Evolutionary conservation across 2,329 filamentous ascomycete species (phyloP).

Genomic region (Penicillium concentricum): DNA sequence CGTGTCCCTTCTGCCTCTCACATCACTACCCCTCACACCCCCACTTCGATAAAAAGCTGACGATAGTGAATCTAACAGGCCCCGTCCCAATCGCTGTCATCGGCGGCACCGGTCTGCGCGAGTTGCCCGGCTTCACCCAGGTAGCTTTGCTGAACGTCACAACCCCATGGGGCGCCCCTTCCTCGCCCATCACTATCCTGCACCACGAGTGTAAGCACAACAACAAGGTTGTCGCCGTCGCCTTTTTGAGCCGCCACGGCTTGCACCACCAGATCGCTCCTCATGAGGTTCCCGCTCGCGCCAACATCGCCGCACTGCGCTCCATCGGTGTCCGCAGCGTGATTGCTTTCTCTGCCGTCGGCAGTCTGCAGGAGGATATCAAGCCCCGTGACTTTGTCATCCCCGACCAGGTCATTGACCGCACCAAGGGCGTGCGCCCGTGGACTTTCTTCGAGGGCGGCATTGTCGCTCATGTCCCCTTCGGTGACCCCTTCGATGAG

Average conservation of each 20-base stretch:
- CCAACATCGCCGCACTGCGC: conserved; percentile 97
- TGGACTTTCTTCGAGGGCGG: conserved; percentile 88
- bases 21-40: conserved; percentile 8
- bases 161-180: conserved; percentile 87
- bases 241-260: conserved; percentile 93
- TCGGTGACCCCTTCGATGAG: conserved; percentile 91
- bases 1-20: conserved; percentile 23
- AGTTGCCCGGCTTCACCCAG: conserved; percentile 81
- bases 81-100: conserved; percentile 84
- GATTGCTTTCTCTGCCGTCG: conserved; percentile 93
- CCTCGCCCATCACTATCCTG: conserved; percentile 77
- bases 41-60: conserved; percentile 17
- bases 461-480: conserved; percentile 89
- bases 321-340: conserved; percentile 84
- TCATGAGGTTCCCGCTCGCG: conserved; percentile 89
- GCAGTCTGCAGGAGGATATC: conserved; percentile 86
- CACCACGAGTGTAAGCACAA: conserved; percentile 75
- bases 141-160: conserved; percentile 72
- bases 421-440: conserved; percentile 89
- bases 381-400: conserved; percentile 95
- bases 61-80: conserved; percentile 25
- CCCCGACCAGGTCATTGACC: conserved; percentile 94
- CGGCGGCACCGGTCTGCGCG: conserved; percentile 87
- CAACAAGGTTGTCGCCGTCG: conserved; percentile 63
- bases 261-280: conserved; percentile 84